Conservation (phyloP, 306 rosid species). For the Cyclanthera cordifolia region DNA sequence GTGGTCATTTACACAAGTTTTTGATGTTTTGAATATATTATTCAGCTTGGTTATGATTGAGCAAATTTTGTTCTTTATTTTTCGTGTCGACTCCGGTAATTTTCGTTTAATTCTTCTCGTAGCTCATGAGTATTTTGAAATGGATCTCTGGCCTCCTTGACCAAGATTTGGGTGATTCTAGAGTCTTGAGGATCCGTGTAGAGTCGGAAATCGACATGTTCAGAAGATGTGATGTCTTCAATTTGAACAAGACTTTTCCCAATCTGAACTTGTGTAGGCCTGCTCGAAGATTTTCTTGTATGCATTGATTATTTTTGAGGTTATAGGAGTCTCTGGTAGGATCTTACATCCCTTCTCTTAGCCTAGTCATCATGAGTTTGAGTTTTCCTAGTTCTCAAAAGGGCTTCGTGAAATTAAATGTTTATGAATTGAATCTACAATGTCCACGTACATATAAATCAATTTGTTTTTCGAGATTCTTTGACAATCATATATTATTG, state of each 20-base stretch:
- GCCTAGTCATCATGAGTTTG: too few species aligned
- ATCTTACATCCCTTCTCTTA: background rate
- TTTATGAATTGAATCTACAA: too few species aligned
- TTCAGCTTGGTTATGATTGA: background rate
- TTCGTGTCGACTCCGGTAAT: background rate
- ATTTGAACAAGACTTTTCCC: background rate
- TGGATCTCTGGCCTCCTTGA: constrained; percentile 4
- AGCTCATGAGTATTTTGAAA: background rate
- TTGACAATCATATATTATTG: too few species aligned
- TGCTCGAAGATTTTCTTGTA: background rate
- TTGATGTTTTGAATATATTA: background rate
- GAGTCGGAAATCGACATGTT: background rate
- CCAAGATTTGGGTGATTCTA: background rate
- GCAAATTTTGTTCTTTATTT: background rate
- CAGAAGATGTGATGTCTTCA: background rate
- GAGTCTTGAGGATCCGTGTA: background rate
- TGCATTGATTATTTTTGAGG: background rate
- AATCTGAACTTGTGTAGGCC: background rate
- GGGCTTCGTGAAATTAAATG: too few species aligned
- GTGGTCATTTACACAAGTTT: background rate
- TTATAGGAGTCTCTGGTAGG: background rate
- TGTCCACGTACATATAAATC: too few species aligned
- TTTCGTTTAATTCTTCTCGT: background rate
- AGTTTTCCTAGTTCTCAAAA: too few species aligned
- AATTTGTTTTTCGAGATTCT: too few species aligned